Conservation (phyloP, 768 basidiomycete species). For the Termitomyces sp. region DNA sequence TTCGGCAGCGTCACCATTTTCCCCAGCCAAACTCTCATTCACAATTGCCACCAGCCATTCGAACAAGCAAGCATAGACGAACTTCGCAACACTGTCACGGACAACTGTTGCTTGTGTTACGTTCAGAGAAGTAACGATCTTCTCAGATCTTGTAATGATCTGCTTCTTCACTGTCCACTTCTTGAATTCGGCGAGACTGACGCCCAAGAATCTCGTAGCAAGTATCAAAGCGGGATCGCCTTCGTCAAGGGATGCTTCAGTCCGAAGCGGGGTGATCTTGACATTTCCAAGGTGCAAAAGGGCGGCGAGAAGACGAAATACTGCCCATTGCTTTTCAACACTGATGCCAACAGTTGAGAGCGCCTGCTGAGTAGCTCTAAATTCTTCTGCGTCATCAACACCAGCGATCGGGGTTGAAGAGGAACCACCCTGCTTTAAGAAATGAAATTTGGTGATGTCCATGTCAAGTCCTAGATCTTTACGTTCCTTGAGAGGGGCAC, state of each 20-base stretch:
- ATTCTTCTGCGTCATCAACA: conserved; percentile 96
- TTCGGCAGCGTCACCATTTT: conserved; percentile 84
- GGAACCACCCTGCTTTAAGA: conserved; percentile 90
- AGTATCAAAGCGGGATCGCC: conserved; percentile 74
- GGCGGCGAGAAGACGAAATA: conserved; percentile 90
- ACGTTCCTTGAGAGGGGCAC: conserved; percentile 90
- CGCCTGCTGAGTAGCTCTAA: conserved; percentile 88
- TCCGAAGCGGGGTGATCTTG: conserved; percentile 76
- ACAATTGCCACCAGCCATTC: conserved; percentile 98
- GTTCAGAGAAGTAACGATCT: conserved; percentile 86
- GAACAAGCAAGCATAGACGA: conserved; percentile 97
- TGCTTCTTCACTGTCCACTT: conserved; percentile 99
- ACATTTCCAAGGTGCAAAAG: conserved; percentile 98
- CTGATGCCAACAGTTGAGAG: conserved; percentile 96
- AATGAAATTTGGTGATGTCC: conserved; percentile 85
- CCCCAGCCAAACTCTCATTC: conserved; percentile 96
- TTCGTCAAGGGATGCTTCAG: conserved; percentile 81
- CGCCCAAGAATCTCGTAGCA: conserved; percentile 86
- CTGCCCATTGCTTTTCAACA: conserved; percentile 97
- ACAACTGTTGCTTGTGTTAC: conserved; percentile 90
- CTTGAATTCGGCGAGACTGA: conserved; percentile 90
- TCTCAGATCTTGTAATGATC: conserved; percentile 89
- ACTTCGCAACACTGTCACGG: conserved; percentile 95
- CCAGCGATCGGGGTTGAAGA: conserved; percentile 82
- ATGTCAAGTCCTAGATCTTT: conserved; percentile 90